These are phyloP conservation scores for Colletotrichum plurivorum DNA, from an alignment of 2,329 filamentous ascomycete species.

Conservation along the genomic window DNA sequence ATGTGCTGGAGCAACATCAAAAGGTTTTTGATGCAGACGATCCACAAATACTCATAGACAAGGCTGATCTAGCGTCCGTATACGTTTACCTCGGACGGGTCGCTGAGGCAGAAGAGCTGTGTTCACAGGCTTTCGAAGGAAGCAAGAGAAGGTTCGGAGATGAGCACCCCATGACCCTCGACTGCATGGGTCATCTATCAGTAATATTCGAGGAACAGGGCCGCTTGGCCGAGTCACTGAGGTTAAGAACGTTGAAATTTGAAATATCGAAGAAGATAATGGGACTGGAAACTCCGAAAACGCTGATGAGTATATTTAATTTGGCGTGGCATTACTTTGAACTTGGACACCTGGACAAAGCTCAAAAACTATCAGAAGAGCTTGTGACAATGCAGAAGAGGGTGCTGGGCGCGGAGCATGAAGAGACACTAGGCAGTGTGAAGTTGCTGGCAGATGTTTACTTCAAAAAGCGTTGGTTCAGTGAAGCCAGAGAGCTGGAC, in stretches of 20 bases:
- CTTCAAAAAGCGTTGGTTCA: background rate
- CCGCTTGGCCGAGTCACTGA: background rate
- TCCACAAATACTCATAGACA: background rate
- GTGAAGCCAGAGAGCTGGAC: background rate
- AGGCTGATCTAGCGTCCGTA: background rate
- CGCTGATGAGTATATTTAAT: background rate
- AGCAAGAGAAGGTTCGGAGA: accelerated
- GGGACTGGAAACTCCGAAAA: background rate
- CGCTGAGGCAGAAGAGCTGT: background rate
- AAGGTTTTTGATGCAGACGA: background rate
- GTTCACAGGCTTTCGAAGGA: background rate
- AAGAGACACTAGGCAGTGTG: background rate
- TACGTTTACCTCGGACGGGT: background rate
- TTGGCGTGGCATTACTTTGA: background rate
- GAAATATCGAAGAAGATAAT: background rate
- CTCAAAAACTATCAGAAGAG: background rate
- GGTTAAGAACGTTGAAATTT: background rate
- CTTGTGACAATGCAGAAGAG: background rate
- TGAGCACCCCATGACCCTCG: accelerated
- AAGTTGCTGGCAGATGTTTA: background rate
- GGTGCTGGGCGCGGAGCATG: background rate
- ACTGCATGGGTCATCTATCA: background rate
- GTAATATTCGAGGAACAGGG: accelerated
- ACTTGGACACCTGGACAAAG: background rate
- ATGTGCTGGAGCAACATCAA: background rate